Evolutionary conservation across 495 filamentous ascomycete genomes (phyloP).

Genomic region (Hypoxylon cercidicola): DNA sequence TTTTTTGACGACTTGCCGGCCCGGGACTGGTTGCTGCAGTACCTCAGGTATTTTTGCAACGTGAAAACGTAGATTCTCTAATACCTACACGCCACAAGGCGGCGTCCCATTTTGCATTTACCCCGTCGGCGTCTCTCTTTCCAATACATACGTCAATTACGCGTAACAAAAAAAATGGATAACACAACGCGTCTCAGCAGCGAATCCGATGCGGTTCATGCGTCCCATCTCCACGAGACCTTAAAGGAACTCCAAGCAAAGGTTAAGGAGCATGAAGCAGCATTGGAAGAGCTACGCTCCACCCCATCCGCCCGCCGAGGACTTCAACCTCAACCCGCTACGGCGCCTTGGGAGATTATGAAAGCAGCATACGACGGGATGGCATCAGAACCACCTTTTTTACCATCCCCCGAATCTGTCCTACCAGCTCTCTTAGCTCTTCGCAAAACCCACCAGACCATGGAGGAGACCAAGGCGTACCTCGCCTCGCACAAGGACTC

Average conservation of each 20-base stretch:
- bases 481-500: slow-evolving; percentile 64
- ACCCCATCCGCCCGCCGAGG: slow-evolving; percentile 31
- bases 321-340: slow-evolving; percentile 30
- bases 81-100: slow-evolving; percentile 15
- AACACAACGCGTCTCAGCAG: slow-evolving; percentile 29
- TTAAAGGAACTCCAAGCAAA: slow-evolving; percentile 70
- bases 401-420: slow-evolving; percentile 72
- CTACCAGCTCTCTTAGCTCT: slow-evolving; percentile 78
- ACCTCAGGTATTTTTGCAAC: slow-evolving; percentile 12
- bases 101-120: slow-evolving; percentile 6
- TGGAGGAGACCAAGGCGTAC: slow-evolving; percentile 69
- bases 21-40: slow-evolving; percentile 24
- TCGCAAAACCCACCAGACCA: slow-evolving; percentile 69
- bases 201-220: slow-evolving; percentile 47
- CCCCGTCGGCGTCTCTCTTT: no score
- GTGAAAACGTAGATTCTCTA: slow-evolving; percentile 17
- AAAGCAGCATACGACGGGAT: slow-evolving; percentile 72
- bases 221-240: slow-evolving; percentile 70
- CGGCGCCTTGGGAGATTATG: slow-evolving; percentile 62
- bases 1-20: slow-evolving; percentile 16
- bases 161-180: slow-evolving; percentile 31
- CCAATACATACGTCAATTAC: slow-evolving; percentile 1
- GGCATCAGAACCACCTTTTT: slow-evolving; percentile 66
- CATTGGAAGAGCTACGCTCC: slow-evolving; percentile 57
- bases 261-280: slow-evolving; percentile 72